Percentiles rank a stretch among this genome's conserved stretches.
These are phyloP conservation scores for Agrostemma githago DNA, from an alignment of 148 eudicot genomes.

Conservation along the genomic window DNA sequence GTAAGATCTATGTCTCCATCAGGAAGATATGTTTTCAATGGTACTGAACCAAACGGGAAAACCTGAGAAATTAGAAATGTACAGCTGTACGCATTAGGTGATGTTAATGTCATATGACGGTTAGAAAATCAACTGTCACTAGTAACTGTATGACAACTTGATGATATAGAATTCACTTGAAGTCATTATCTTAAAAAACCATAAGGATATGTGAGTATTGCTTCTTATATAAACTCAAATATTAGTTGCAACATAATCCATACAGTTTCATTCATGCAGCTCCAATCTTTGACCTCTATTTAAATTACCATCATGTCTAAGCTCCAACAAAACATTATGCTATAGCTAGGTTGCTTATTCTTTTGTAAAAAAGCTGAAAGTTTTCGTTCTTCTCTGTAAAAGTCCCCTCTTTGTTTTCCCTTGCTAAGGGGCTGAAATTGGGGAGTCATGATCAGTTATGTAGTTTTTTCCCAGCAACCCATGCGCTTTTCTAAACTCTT, in stretches of 20 bases:
- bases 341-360: background rate
- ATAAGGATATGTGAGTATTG: background rate
- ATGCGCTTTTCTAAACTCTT: background rate
- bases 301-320: background rate
- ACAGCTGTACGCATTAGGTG: slow-evolving; percentile 4
- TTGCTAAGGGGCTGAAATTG: background rate
- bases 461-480: background rate
- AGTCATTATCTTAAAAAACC: background rate
- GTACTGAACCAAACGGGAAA: slow-evolving; percentile 88
- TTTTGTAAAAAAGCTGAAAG: background rate
- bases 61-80: slow-evolving; percentile 39
- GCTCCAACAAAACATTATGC: background rate
- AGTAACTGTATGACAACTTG: background rate
- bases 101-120: background rate
- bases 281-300: background rate
- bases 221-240: too few species aligned
- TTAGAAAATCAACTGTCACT: background rate
- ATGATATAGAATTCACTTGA: background rate
- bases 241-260: background rate
- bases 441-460: background rate
- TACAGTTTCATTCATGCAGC: background rate
- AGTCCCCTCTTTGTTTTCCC: background rate
- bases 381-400: background rate
- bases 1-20: slow-evolving; percentile 96
- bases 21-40: slow-evolving; percentile 89